phyloP scores from a whole-genome alignment of 2,329 filamentous ascomycete genomes.

The Ascochyta viciae-villosae region DNA sequence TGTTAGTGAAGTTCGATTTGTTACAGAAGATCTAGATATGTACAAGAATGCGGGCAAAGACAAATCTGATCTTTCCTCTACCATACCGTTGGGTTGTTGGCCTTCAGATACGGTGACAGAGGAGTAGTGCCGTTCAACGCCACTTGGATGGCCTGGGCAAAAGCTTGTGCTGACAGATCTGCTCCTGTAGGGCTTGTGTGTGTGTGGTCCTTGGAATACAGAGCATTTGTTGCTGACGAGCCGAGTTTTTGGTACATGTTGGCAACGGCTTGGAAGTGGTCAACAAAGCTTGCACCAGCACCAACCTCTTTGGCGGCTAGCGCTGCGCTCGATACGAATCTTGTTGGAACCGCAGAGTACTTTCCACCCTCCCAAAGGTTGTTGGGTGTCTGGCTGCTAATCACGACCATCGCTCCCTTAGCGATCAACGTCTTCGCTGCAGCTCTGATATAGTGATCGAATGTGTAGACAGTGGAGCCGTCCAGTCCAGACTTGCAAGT shows the following conservation, averaged over 20 bases:
- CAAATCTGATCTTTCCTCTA: neutral
- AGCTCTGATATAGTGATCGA: conserved; percentile 2
- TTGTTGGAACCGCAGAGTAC: neutral
- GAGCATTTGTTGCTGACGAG: neutral
- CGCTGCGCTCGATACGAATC: neutral
- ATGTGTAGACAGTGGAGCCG: conserved; percentile 1
- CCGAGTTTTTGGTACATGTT: conserved; percentile 5
- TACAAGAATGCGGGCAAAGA: neutral
- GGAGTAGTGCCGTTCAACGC: conserved; percentile 3
- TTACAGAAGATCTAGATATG: too few species aligned
- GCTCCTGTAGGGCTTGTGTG: conserved; percentile 1
- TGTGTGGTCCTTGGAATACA: conserved; percentile 3
- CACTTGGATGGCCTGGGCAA: conserved; percentile 2
- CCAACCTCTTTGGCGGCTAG: conserved; percentile 1
- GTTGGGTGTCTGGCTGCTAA: conserved; percentile 4
- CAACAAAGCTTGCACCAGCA: conserved; percentile 1
- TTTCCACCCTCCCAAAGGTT: conserved; percentile 3
- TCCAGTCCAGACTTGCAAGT: conserved; percentile 1
- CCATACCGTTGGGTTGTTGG: neutral
- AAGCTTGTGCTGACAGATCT: conserved; percentile 3
- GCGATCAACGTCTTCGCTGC: neutral
- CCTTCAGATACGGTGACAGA: neutral
- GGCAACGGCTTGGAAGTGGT: conserved; percentile 5
- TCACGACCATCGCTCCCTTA: conserved; percentile 1
- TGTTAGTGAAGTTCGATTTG: too few species aligned